Evolutionary conservation across 768 basidiomycete species (phyloP), one percentile per base, ranked within the genome.

Genomic region (Pulveroboletus frians): DNA sequence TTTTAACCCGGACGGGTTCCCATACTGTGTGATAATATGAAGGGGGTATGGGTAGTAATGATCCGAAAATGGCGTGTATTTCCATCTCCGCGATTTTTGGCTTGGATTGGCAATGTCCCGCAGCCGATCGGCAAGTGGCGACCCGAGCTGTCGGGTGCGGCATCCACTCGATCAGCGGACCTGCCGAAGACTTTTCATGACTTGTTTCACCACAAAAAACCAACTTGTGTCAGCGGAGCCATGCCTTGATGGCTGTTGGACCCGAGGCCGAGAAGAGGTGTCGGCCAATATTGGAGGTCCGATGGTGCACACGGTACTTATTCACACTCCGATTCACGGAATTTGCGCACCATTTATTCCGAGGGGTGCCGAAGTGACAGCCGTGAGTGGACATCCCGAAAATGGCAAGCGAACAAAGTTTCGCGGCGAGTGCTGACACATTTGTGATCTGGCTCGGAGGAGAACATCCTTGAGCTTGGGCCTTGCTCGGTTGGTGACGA

Each of bases 51-150:
- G 40, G 20, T 20, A 34, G 30, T 31, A 43, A 46, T 47, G 43
- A 15, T 7, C 47, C 32, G 38, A 45, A 26, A 31, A 42, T 23
- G 31, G 36, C 35, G 41, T 6, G 42, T 38, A 35, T 34, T 32
- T 53, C 50, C 48, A 63, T 62, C 62, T 64, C 62, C 62, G 63
- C 62, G 54, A 49, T 49, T 51, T 51, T 46, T 14, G 14, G 42
- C n/a, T 15, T 21, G 15, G 34, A 30, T 31, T 38, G 48, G 17
- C 27, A 18, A 27, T 7, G 27, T 23, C 30, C 9, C 26, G n/a
- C 23, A 58, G 45, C 53, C 57, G 57, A 47, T 32, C 50, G 46
- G 48, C 42, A 53, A 52, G 21, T 9, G 11, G 2, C 14, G 31
- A 5, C 21, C 20, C 14, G 23, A 29, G 47, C 23, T 14, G 30